These are phyloP conservation scores for Neonectria neomacrospora DNA, from an alignment of 2,329 filamentous ascomycete species.

Conservation along the genomic window DNA sequence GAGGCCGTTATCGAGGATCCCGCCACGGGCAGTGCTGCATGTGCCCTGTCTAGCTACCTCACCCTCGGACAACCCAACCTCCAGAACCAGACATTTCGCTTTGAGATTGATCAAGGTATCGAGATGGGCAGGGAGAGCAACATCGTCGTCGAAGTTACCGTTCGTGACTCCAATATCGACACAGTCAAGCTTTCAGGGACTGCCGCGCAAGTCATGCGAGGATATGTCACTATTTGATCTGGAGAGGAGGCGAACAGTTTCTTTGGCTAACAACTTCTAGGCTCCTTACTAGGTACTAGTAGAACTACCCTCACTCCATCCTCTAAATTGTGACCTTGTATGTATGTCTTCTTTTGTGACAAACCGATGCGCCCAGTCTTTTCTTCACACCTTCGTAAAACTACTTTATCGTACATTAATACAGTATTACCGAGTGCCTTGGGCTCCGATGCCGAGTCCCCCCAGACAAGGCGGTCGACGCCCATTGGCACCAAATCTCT, in stretches of 20 bases:
- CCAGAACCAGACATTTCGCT: slow-evolving; percentile 51
- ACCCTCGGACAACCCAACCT: slow-evolving; percentile 53
- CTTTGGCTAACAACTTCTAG: slow-evolving; percentile 5
- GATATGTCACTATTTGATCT: slow-evolving; percentile 45
- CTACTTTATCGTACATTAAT: slow-evolving; percentile 52
- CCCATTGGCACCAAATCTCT: slow-evolving; percentile 39
- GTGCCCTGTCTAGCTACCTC: slow-evolving; percentile 66
- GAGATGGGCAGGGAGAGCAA: slow-evolving; percentile 72
- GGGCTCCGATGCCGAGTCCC: slow-evolving; percentile 33
- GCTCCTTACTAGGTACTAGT: slow-evolving; percentile 6
- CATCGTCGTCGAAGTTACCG: slow-evolving; percentile 59
- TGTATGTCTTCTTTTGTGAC: slow-evolving; percentile 26
- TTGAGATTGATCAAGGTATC: slow-evolving; percentile 71
- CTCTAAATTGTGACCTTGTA: background rate
- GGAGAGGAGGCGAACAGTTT: slow-evolving; percentile 11
- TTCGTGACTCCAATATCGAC: slow-evolving; percentile 47
- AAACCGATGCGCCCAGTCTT: slow-evolving; percentile 42
- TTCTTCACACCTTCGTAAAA: slow-evolving; percentile 41
- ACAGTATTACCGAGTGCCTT: slow-evolving; percentile 49
- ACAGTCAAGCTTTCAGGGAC: slow-evolving; percentile 49
- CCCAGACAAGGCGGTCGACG: slow-evolving; percentile 42
- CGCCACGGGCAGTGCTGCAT: slow-evolving; percentile 71
- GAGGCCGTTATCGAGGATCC: slow-evolving; percentile 64
- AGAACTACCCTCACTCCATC: slow-evolving; percentile 2
- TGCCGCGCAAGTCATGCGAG: slow-evolving; percentile 51